Base-by-base conservation (phyloP, 345 rosid genomes). In the Noccaea bulbosa region DNA sequence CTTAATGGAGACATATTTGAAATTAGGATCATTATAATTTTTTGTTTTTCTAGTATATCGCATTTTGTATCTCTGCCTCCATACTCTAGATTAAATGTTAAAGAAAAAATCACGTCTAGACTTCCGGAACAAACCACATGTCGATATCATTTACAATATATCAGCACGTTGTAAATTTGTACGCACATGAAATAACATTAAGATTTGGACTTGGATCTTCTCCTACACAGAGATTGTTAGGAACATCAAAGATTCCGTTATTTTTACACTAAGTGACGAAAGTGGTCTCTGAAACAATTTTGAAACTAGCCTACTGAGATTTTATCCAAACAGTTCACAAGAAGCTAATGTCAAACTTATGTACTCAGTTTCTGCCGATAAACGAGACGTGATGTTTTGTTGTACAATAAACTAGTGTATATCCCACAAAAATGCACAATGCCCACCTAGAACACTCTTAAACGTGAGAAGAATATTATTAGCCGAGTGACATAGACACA, bases 1-100 rank as follows among this genome's bases (percentile, higher is more conserved):
- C 10, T 39, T 73, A 38, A 38, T 48, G 51, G 24, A 30, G 41
- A 64, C 50, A 72, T 33, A 64, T 48, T 69, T 33, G 35, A 7
- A 3, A 4, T 34, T 17, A 6, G 11, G 11, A 17, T 37, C 35
- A 9, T 43, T 61, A n/a, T 32, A 8, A 8, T 8, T 20, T 34
- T 0, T 37, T 24, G 10, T n/a, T 12, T n/a, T 12, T 44, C 5
- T 35, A n/a, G 20, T 16, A 5, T 35, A 20, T 11, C 14, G 45
- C 35, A 30, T 3, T 9, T 44, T 27, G 37, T 40, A 2, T 3
- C 1, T 16, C 10, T 16, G 11, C 6, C 15, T 30, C 40, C 40
- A 17, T 20, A 35, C 10, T 35, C 39, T 27, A 20, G 22, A 20
- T 20, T 20, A 20, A 20, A 20, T 20, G 22, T 20, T 20, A 20